Percentiles rank a stretch among this genome's conserved stretches.
Conservation (phyloP, 495 filamentous ascomycete species). For the Neurospora sp. region DNA sequence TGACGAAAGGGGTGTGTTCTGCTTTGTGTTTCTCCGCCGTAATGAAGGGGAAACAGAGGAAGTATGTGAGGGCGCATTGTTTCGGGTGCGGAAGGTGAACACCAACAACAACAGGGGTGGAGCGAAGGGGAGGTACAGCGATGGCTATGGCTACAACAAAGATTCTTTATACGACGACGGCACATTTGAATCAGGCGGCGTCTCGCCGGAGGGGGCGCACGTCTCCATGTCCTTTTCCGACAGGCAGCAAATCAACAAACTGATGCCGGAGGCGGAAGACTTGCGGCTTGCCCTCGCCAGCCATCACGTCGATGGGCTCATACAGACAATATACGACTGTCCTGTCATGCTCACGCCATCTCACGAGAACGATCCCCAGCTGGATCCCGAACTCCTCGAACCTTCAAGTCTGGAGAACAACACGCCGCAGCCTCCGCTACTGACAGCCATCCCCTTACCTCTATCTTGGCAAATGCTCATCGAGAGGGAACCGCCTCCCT, state of each 20-base stretch:
- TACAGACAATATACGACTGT: slow-evolving; percentile 14
- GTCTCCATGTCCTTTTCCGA: not conserved
- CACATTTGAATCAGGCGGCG: not conserved
- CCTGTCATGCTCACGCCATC: slow-evolving; percentile 7
- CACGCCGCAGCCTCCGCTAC: not conserved
- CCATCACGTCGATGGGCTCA: not conserved
- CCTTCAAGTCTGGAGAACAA: not conserved
- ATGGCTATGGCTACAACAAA: not conserved
- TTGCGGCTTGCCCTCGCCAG: not conserved
- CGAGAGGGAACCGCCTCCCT: slow-evolving; percentile 3
- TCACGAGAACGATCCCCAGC: not conserved
- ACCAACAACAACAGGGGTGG: not conserved
- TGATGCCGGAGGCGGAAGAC: not conserved
- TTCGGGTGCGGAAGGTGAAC: not conserved
- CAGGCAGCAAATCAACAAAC: not conserved
- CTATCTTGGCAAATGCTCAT: slow-evolving; percentile 14
- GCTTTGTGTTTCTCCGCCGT: not conserved
- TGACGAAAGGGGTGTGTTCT: not conserved
- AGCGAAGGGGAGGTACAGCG: not conserved
- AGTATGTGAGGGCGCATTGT: not conserved
- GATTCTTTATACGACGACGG: not conserved
- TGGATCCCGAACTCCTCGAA: not conserved
- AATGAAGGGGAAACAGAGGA: fast-evolving
- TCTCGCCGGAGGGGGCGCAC: not conserved
- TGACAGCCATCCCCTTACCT: slow-evolving; percentile 3